Evolutionary conservation across 306 rosid genomes (phyloP).

Genomic region (Pterocarpus macrocarpus): DNA sequence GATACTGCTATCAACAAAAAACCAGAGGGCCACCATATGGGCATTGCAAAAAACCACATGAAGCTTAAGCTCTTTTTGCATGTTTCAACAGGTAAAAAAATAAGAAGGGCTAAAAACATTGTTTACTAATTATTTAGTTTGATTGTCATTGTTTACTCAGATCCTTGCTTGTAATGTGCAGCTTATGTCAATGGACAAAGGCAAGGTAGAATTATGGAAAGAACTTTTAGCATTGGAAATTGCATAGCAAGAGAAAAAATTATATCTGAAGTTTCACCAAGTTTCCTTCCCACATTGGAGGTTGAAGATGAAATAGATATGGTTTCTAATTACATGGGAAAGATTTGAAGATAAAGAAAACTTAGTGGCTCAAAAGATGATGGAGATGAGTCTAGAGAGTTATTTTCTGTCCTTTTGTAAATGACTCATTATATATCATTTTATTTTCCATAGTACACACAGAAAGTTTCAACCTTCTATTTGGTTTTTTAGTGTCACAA

Average conservation of each 20-base stretch:
- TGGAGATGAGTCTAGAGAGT: slow-evolving; percentile 82
- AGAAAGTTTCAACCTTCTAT: not conserved
- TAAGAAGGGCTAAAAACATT: not conserved
- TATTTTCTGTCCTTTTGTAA: slow-evolving; percentile 25
- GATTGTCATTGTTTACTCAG: slow-evolving; percentile 25
- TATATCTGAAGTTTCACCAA: slow-evolving; percentile 56
- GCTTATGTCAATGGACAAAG: slow-evolving; percentile 99
- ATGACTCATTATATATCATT: slow-evolving; percentile 18
- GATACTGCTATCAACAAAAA: slow-evolving; percentile 87
- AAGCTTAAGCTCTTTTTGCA: slow-evolving; percentile 89
- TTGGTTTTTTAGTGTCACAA: not conserved
- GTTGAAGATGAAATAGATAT: slow-evolving; percentile 76
- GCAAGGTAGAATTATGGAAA: slow-evolving; percentile 89
- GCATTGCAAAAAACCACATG: slow-evolving; percentile 81
- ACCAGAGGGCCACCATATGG: slow-evolving; percentile 88
- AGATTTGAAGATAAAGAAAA: slow-evolving; percentile 49
- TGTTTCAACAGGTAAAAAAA: slow-evolving; percentile 81
- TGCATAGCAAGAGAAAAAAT: slow-evolving; percentile 69
- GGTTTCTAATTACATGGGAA: slow-evolving; percentile 42
- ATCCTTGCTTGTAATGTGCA: slow-evolving; percentile 44
- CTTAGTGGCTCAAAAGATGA: slow-evolving; percentile 77
- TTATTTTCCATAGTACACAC: not conserved
- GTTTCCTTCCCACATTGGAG: slow-evolving; percentile 60
- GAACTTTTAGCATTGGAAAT: slow-evolving; percentile 77
- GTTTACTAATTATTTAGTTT: not conserved